A percentile compares a stretch with the other conserved stretches of the same genome.
phyloP scores from a whole-genome alignment of 177 flowering plant species.

The Vitis hybrid region DNA sequence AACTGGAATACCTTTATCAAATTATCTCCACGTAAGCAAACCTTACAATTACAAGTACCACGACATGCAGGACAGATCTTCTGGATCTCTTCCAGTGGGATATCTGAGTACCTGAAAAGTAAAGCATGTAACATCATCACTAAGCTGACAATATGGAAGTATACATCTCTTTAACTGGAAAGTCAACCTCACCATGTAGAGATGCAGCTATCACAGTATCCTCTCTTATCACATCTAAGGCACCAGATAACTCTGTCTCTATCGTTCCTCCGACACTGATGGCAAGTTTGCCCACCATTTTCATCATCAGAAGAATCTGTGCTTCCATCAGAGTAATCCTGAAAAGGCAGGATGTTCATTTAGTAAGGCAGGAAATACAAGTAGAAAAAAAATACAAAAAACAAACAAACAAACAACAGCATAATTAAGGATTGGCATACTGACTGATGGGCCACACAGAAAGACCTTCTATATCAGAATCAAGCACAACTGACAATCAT shows the following conservation, averaged over 20 bases:
- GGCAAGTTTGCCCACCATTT: slow-evolving; percentile 70
- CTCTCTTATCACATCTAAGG: slow-evolving; percentile 74
- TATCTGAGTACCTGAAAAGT: slow-evolving; percentile 65
- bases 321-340: slow-evolving; percentile 76
- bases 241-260: slow-evolving; percentile 69
- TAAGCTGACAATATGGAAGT: slow-evolving; percentile 2
- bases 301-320: slow-evolving; percentile 67
- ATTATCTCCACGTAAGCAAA: slow-evolving; percentile 76
- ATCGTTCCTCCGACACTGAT: slow-evolving; percentile 74
- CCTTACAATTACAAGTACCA: slow-evolving; percentile 80
- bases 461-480: not conserved
- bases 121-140: slow-evolving; percentile 9
- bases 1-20: slow-evolving; percentile 65
- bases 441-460: not conserved
- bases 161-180: not conserved
- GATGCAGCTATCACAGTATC: slow-evolving; percentile 79
- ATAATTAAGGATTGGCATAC: not conserved
- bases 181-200: slow-evolving; percentile 59
- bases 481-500: not conserved
- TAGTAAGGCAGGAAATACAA: not conserved
- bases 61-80: slow-evolving; percentile 89
- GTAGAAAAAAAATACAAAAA: not conserved
- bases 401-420: not conserved
- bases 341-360: slow-evolving; percentile 16
- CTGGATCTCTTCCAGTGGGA: slow-evolving; percentile 71